Evolutionary conservation across 164 flowering plant genomes (phyloP).

Genomic region (grape (Vitis vinifera)): DNA sequence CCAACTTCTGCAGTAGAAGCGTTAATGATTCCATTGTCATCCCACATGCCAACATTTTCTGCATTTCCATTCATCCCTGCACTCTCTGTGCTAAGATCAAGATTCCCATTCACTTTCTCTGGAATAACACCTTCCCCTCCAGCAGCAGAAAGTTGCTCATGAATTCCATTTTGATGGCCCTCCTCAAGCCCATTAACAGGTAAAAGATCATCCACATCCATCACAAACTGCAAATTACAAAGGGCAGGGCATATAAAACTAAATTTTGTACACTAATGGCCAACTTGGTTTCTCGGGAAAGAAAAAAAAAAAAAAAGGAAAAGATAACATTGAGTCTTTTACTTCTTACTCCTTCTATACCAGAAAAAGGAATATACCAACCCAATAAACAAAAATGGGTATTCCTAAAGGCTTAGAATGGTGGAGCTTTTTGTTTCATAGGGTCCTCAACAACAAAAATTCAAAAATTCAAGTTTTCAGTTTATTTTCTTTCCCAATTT

Average conservation of each 20-base stretch:
- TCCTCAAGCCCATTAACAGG: slow-evolving; percentile 23
- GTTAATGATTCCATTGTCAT: slow-evolving; percentile 15
- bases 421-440: too few species aligned
- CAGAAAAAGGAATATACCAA: too few species aligned
- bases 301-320: background rate
- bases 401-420: too few species aligned
- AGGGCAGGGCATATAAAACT: background rate
- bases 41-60: slow-evolving; percentile 22
- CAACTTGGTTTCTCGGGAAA: background rate
- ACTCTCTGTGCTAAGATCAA: slow-evolving; percentile 13
- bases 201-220: slow-evolving; percentile 41
- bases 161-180: slow-evolving; percentile 42
- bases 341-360: too few species aligned
- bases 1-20: slow-evolving; percentile 17
- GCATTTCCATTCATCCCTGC: slow-evolving; percentile 22
- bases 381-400: too few species aligned
- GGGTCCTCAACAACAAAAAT: too few species aligned
- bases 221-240: slow-evolving; percentile 27
- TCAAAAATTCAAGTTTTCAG: background rate
- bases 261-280: background rate
- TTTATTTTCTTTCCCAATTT: too few species aligned
- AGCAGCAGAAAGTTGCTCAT: slow-evolving; percentile 16
- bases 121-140: slow-evolving; percentile 18
- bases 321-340: too few species aligned
- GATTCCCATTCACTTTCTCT: slow-evolving; percentile 24